A percentile compares a stretch with the other conserved stretches of the same genome.
Evolutionary conservation across 1,139 yeast genomes (phyloP).

Genomic region (Debaryomyces fabryi): DNA sequence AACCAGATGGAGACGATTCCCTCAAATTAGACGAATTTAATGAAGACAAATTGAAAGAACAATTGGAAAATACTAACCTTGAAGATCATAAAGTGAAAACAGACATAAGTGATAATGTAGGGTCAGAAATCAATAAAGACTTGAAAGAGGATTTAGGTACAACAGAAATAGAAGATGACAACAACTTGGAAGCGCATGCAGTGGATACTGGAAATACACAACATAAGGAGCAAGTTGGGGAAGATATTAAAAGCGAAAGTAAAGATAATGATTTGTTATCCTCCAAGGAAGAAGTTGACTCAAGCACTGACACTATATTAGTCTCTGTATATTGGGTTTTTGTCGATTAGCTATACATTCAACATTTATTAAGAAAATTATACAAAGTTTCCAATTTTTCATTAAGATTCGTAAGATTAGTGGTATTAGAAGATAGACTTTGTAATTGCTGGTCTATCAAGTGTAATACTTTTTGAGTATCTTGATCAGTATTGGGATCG

Average conservation of each 20-base stretch:
- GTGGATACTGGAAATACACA: background rate
- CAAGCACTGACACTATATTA: slow-evolving; percentile 14
- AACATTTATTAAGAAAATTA: slow-evolving; percentile 23
- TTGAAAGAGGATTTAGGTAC: background rate
- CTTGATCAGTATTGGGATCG: slow-evolving; percentile 30
- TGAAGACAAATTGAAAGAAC: background rate
- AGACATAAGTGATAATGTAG: background rate
- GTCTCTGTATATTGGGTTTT: slow-evolving; percentile 38
- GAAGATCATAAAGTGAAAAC: background rate
- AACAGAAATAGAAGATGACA: background rate
- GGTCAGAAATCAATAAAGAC: background rate
- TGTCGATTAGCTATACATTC: slow-evolving; percentile 18
- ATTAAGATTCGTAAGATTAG: slow-evolving; percentile 25
- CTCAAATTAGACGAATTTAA: background rate
- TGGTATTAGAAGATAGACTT: slow-evolving; percentile 22
- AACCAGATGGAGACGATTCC: background rate
- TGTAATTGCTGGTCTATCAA: slow-evolving; percentile 22
- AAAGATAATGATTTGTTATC: background rate
- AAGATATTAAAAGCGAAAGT: background rate
- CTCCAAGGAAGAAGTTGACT: background rate
- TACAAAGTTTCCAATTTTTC: slow-evolving; percentile 31
- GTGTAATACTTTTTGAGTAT: slow-evolving; percentile 23
- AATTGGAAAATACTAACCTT: background rate
- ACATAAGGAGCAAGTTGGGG: background rate
- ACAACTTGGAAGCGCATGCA: background rate